These are phyloP conservation scores for Blepharisma stoltei DNA, from an alignment of 73 alveolate genomes.

Conservation along the genomic window DNA sequence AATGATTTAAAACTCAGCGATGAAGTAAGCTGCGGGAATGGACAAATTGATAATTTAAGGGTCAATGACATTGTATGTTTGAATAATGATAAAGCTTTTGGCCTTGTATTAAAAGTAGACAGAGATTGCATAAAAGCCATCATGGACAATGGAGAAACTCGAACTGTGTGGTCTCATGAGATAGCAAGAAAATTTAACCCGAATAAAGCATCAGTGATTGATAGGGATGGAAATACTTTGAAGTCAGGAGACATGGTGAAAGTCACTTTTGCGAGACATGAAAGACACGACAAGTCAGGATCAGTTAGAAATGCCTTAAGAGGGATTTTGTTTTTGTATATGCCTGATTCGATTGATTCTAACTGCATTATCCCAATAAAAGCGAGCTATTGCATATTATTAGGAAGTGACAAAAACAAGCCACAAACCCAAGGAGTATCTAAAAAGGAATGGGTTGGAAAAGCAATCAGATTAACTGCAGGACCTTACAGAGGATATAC, in stretches of 20 bases:
- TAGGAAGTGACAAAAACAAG: conserved; percentile 69
- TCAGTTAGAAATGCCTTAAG: conserved; percentile 61
- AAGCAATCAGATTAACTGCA: conserved; percentile 54
- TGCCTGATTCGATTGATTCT: conserved; percentile 65
- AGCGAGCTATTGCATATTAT: conserved; percentile 53
- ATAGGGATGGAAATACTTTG: conserved; percentile 69
- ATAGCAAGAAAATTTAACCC: conserved; percentile 54
- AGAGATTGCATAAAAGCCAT: conserved; percentile 67
- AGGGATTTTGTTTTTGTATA: conserved; percentile 65
- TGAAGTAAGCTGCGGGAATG: conserved; percentile 45
- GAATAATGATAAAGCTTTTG: conserved; percentile 58
- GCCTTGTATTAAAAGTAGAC: conserved; percentile 72
- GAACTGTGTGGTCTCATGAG: conserved; percentile 60
- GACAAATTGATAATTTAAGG: conserved; percentile 36
- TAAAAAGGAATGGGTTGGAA: conserved; percentile 49
- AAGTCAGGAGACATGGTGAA: conserved; percentile 69
- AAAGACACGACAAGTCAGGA: conserved; percentile 57
- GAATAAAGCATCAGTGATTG: conserved; percentile 55
- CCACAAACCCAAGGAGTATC: conserved; percentile 50
- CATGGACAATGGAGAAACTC: conserved; percentile 59
- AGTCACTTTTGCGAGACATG: conserved; percentile 60
- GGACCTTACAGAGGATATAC: conserved; percentile 85
- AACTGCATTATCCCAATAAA: conserved; percentile 61
- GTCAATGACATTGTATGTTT: conserved; percentile 75
- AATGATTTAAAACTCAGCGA: conserved; percentile 60